phyloP scores from a whole-genome alignment of 176 grass and related monocot genomes.

The Eragrostis nindensis region DNA sequence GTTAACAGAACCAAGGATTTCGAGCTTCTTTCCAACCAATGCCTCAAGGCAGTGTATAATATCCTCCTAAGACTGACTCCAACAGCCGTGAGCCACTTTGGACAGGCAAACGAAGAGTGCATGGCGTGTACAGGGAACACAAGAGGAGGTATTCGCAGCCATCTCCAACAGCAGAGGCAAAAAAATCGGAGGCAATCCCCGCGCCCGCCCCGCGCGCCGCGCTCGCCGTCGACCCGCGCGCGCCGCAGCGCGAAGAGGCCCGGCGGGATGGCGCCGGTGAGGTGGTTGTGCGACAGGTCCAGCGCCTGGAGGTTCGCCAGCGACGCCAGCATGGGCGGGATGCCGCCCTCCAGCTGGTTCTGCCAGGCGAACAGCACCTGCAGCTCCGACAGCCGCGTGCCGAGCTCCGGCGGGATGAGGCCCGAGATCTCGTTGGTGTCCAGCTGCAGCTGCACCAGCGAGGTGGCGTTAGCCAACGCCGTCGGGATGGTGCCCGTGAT shows the following conservation, averaged over 20 bases:
- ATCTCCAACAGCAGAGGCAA: too few relatives aligned
- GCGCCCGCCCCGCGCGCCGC: too few relatives aligned
- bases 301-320: slow-evolving; percentile 70
- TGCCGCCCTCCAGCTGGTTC: slow-evolving; percentile 83
- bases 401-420: slow-evolving; percentile 73
- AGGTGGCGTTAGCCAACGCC: slow-evolving; percentile 60
- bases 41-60: too few relatives aligned
- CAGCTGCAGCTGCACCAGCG: slow-evolving; percentile 80
- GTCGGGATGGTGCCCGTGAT: slow-evolving; percentile 80
- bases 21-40: too few relatives aligned
- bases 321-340: slow-evolving; percentile 55
- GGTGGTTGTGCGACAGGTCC: slow-evolving; percentile 89
- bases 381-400: slow-evolving; percentile 46
- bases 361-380: slow-evolving; percentile 89
- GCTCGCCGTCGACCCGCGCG: too few relatives aligned
- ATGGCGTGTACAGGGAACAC: too few relatives aligned
- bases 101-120: too few relatives aligned
- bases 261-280: slow-evolving; percentile 71
- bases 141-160: too few relatives aligned
- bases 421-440: slow-evolving; percentile 97
- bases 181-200: too few relatives aligned
- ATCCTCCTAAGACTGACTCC: too few relatives aligned
- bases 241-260: slow-evolving; percentile 76
- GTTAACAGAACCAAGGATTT: too few relatives aligned
- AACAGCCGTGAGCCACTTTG: too few relatives aligned